phyloP scores from a whole-genome alignment of 2,329 filamentous ascomycete species.

The Ophiostoma australiae region DNA sequence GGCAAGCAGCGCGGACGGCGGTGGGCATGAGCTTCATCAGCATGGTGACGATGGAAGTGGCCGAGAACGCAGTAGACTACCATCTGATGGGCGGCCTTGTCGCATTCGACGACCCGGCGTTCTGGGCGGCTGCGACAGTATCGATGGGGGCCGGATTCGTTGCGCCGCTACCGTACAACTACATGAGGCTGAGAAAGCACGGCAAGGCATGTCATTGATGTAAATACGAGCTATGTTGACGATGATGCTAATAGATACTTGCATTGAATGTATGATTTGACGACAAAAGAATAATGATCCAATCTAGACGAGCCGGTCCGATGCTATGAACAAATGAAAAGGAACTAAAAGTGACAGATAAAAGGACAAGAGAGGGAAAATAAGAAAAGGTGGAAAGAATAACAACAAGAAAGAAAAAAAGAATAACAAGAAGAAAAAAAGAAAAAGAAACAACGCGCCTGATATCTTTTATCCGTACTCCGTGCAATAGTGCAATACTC shows the following conservation, averaged over 20 bases:
- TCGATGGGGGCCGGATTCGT: constrained; percentile 44
- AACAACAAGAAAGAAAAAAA: background rate
- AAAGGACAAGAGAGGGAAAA: background rate
- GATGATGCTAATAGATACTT: background rate
- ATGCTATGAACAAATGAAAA: background rate
- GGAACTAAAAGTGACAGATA: background rate
- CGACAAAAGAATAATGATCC: background rate
- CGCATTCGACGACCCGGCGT: constrained; percentile 42
- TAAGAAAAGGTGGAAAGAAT: background rate
- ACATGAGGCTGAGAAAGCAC: constrained; percentile 44
- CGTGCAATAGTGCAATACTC: constrained; percentile 7
- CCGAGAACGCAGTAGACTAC: constrained; percentile 52
- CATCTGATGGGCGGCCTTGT: constrained; percentile 50
- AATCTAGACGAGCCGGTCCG: background rate
- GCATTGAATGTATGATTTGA: background rate
- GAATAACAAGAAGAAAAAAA: background rate
- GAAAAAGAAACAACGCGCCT: background rate
- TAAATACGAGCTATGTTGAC: background rate
- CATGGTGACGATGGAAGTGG: constrained; percentile 55
- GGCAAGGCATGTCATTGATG: constrained; percentile 45
- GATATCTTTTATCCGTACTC: background rate
- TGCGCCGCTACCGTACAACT: constrained; percentile 51
- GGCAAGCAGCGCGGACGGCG: constrained; percentile 45
- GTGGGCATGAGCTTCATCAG: constrained; percentile 56
- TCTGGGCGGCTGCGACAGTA: constrained; percentile 48